These are phyloP conservation scores for Komagataella kurtzmanii DNA, from an alignment of 805 yeast species.

Conservation along the genomic window DNA sequence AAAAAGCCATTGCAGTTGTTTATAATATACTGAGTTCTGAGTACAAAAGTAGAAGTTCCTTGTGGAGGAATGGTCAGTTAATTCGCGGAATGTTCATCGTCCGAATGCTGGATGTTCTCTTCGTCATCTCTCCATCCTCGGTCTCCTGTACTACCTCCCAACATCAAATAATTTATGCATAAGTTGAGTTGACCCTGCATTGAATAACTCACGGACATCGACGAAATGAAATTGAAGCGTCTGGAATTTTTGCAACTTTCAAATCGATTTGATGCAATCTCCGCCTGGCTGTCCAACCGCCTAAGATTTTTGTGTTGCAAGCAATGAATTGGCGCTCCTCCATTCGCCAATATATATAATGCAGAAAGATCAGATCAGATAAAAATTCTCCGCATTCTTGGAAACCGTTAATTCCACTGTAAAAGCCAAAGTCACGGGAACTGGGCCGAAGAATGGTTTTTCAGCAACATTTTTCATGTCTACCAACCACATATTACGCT, in stretches of 20 bases:
- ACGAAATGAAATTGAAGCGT: no score
- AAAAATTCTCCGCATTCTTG: neutral
- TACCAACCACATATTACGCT: no score
- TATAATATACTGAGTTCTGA: neutral
- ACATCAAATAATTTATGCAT: no score
- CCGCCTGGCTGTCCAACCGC: no score
- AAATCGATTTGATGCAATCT: no score
- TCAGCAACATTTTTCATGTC: no score
- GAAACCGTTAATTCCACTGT: neutral
- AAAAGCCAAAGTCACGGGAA: neutral
- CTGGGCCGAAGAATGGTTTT: neutral
- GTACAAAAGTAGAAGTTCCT: neutral
- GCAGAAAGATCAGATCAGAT: neutral
- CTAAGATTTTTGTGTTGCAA: no score
- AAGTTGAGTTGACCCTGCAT: no score
- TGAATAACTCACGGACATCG: no score
- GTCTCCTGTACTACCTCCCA: no score
- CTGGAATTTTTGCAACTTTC: no score
- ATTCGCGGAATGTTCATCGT: neutral
- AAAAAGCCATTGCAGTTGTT: conserved; percentile 52
- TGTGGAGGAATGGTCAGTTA: neutral
- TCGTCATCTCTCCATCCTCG: no score
- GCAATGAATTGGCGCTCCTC: neutral
- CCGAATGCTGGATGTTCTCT: neutral
- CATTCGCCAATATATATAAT: neutral